Percentiles rank a stretch among this genome's conserved stretches.
phyloP scores from a whole-genome alignment of 2,329 filamentous ascomycete genomes.

The Plectosphaerella cucumerina region DNA sequence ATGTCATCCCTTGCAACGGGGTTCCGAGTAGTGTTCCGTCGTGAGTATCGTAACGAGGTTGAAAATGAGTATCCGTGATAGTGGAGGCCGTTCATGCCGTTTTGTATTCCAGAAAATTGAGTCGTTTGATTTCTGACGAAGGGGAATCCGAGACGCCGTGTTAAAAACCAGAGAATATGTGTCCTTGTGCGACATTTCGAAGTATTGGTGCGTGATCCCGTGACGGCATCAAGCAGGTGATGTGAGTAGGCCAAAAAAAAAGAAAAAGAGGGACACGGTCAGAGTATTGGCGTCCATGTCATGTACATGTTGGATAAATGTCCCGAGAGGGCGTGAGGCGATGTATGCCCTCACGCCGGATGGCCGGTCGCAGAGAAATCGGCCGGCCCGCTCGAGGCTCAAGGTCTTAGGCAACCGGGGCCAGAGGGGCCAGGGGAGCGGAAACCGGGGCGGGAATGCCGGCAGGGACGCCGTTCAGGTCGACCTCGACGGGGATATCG shows the following conservation, averaged over 20 bases:
- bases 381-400: background rate
- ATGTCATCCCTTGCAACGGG: background rate
- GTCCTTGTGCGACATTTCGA: slow-evolving; percentile 11
- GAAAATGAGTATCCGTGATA: slow-evolving; percentile 10
- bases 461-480: slow-evolving; percentile 36
- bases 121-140: slow-evolving; percentile 14
- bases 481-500: slow-evolving; percentile 42
- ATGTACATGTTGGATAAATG: background rate
- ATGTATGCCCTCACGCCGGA: background rate
- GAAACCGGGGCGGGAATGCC: slow-evolving; percentile 29
- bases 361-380: background rate
- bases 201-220: slow-evolving; percentile 6
- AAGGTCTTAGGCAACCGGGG: slow-evolving; percentile 35
- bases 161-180: slow-evolving; percentile 11
- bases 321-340: background rate
- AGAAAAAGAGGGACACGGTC: background rate
- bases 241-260: slow-evolving; percentile 3
- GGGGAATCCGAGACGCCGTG: slow-evolving; percentile 21
- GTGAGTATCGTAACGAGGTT: slow-evolving; percentile 12
- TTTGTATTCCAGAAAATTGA: slow-evolving; percentile 20
- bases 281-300: background rate
- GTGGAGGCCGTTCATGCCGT: slow-evolving; percentile 12
- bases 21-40: slow-evolving; percentile 4
- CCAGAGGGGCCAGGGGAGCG: slow-evolving; percentile 29
- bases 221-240: background rate